Base-by-base conservation (phyloP, 1,284 basidiomycete species). In the Papiliotrema nemorosa region DNA sequence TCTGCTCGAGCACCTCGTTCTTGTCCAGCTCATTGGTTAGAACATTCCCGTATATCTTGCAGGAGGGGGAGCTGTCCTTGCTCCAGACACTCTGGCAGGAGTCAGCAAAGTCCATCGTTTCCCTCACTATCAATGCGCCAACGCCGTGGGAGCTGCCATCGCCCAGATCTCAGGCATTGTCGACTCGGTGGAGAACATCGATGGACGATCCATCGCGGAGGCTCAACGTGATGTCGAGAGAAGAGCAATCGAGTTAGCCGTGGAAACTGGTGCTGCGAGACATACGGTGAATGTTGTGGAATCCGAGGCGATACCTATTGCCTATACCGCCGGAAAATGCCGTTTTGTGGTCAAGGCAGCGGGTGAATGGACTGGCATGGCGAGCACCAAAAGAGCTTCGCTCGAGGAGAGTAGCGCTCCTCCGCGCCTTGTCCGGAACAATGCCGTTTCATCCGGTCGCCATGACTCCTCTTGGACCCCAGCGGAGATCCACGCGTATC, bases 111-210 rank as follows among this genome's bases (percentile, higher is more conserved):
- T 82, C 33, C 74, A 80, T 43, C 74, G 78, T 13, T 80, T 81
- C 14, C 78, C 77, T 0, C 78, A 76, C 61, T 78, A 77, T 51
- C 74, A 77, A 42, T 80, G 81, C 12, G 81, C 81, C 1, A 83
- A 83, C 55, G 82, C 81, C 3, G 80, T 82, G 14, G 81, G 82
- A 12, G 71, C 71, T 2, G 67, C 67, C 14, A 62, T 66, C 34
- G 70, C 69, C 12, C 63, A 69, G 41, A 63, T 73, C 6, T 57
- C 67, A 4, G 69, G 64, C 3, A 52, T 56, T 5, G 49, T 73
- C 41, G 68, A 70, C 52, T 50, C 62, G 2, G 54, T 70, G 24
- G 59, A 67, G 47, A 54, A 52, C 18, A 43, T 57, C 3, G 45
- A 47, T 13, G 44, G 41, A 4, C 34, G 47, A 9, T 47, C 54